Evolutionary conservation across 306 rosid genomes (phyloP).

Genomic region (Canavalia gladiata): DNA sequence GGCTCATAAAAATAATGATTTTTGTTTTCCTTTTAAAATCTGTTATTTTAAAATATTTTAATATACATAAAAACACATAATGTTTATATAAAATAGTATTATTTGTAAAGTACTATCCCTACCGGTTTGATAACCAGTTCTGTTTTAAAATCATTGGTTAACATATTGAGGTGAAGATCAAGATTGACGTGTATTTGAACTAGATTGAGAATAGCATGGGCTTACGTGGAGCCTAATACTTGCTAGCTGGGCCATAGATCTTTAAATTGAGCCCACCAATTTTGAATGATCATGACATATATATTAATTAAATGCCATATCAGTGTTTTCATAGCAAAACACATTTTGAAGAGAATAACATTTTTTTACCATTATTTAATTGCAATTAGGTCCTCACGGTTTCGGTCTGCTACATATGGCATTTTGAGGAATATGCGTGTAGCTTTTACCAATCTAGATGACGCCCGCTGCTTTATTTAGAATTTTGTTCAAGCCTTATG

Average conservation of each 20-base stretch:
- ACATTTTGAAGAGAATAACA: neutral
- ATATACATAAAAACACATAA: too few relatives aligned
- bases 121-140: too few relatives aligned
- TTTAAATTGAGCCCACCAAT: neutral
- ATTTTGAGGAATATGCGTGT: neutral
- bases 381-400: neutral
- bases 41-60: too few relatives aligned
- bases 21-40: too few relatives aligned
- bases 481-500: too few relatives aligned
- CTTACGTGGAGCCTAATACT: neutral
- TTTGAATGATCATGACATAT: too few relatives aligned
- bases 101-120: too few relatives aligned
- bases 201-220: too few relatives aligned
- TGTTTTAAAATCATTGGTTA: neutral
- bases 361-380: neutral
- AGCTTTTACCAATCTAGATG: neutral
- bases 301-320: neutral
- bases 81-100: too few relatives aligned
- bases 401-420: constrained; percentile 1
- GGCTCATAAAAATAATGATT: too few relatives aligned
- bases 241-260: neutral
- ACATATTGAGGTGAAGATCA: neutral
- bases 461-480: neutral
- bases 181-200: neutral
- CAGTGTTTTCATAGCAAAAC: neutral